Evolutionary conservation across 352 stramenopile genomes (phyloP).

Genomic region (Phytophthora citricola): DNA sequence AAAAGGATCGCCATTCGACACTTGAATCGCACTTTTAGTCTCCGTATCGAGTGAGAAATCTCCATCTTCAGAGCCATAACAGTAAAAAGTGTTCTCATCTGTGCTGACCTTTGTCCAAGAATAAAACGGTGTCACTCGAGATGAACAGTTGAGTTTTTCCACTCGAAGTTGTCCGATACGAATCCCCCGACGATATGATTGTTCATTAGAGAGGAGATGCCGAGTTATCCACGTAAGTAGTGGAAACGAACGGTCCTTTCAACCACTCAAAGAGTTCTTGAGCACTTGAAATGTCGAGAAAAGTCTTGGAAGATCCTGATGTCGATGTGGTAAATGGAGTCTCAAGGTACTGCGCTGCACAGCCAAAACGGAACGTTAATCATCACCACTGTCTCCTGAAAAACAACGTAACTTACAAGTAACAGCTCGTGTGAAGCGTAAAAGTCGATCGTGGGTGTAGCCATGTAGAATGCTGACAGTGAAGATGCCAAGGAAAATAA

Average conservation of each 20-base stretch:
- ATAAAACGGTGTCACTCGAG: constrained; percentile 41
- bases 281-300: constrained; percentile 8
- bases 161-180: constrained; percentile 59
- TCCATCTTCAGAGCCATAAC: constrained; percentile 21
- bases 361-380: neutral
- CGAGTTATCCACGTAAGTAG: constrained; percentile 8
- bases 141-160: constrained; percentile 39
- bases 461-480: constrained; percentile 38
- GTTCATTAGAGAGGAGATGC: constrained; percentile 23
- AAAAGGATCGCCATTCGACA: constrained; percentile 19
- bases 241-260: constrained; percentile 16
- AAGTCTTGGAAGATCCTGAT: constrained; percentile 19
- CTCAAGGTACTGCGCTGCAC: constrained; percentile 27
- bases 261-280: constrained; percentile 26
- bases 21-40: constrained; percentile 15
- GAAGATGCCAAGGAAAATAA: constrained; percentile 55
- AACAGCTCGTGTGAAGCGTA: constrained; percentile 40
- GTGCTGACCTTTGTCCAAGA: constrained; percentile 2
- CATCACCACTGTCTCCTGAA: neutral
- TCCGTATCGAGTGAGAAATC: constrained; percentile 22
- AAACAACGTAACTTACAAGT: constrained; percentile 29
- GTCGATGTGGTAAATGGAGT: constrained; percentile 9
- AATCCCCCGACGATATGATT: constrained; percentile 49
- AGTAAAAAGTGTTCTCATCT: constrained; percentile 6
- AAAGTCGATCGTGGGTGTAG: constrained; percentile 43